A percentile compares a stretch with the other conserved stretches of the same genome.
These are phyloP conservation scores for Suillus spraguei DNA, from an alignment of 768 basidiomycete genomes.

Conservation along the genomic window DNA sequence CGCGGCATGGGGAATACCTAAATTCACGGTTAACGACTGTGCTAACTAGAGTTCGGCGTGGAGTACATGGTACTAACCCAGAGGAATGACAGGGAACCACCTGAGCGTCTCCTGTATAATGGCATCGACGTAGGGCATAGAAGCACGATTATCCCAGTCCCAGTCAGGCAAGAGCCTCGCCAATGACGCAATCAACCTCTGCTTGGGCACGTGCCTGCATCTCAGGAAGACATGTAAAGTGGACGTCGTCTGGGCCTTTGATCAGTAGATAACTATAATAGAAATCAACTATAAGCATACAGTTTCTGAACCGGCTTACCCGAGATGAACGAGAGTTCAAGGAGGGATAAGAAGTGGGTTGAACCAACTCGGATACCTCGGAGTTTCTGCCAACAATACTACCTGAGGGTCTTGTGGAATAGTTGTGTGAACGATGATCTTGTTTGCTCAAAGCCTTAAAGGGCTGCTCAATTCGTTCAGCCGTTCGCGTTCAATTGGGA, in stretches of 20 bases:
- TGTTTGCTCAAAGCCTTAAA: too few species aligned
- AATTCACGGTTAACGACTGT: neutral
- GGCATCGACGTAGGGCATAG: constrained; percentile 25
- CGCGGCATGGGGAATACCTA: constrained; percentile 34
- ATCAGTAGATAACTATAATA: neutral
- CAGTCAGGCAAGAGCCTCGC: constrained; percentile 21
- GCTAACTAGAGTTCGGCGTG: neutral
- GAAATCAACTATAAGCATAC: constrained; percentile 15
- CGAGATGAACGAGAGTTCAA: neutral
- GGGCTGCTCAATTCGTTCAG: too few species aligned
- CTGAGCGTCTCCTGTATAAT: constrained; percentile 28
- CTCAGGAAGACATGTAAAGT: constrained; percentile 22
- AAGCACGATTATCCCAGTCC: constrained; percentile 23
- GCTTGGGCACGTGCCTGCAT: constrained; percentile 24
- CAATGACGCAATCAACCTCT: constrained; percentile 22
- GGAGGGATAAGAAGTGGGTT: too few species aligned
- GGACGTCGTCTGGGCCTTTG: constrained; percentile 19
- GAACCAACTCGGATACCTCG: too few species aligned
- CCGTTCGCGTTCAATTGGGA: too few species aligned
- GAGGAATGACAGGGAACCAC: constrained; percentile 23
- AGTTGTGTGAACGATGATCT: too few species aligned
- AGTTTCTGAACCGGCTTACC: constrained; percentile 26
- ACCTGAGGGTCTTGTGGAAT: too few species aligned
- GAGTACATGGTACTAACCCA: constrained; percentile 12
- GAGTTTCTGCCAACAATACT: too few species aligned